These are phyloP conservation scores for Solanum boliviense DNA, from an alignment of 257 asterid genomes.

Conservation along the genomic window DNA sequence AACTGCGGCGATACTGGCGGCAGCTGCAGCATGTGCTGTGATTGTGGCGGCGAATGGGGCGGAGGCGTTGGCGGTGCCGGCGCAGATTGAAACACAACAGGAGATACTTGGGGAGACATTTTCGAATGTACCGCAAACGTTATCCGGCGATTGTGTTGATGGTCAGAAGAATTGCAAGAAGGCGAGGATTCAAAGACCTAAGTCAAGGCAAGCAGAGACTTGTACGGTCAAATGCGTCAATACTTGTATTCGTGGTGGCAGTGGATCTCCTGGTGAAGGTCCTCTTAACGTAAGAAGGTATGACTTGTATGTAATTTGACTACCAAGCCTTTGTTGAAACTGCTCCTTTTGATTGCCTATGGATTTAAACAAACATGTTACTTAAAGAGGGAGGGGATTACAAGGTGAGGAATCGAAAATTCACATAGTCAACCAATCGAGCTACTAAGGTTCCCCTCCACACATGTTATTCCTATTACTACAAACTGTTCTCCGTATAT, in stretches of 20 bases:
- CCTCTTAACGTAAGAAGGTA: conserved; percentile 74
- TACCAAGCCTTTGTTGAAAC: neutral
- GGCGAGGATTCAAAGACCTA: conserved; percentile 65
- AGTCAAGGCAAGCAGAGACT: conserved; percentile 68
- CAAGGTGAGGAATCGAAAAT: neutral
- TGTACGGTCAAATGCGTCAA: conserved; percentile 66
- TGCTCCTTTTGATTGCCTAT: neutral
- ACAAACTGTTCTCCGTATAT: neutral
- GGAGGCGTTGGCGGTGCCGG: conserved; percentile 15
- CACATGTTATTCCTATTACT: too few species aligned
- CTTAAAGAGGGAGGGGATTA: neutral
- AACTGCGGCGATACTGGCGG: neutral
- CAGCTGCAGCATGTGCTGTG: neutral
- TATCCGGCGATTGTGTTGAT: conserved; percentile 50
- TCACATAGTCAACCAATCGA: neutral
- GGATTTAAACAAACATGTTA: neutral
- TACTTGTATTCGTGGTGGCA: conserved; percentile 79
- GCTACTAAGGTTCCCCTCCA: neutral
- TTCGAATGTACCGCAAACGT: conserved; percentile 61
- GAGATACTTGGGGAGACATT: conserved; percentile 47
- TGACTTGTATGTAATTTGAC: neutral
- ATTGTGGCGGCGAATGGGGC: conserved; percentile 9
- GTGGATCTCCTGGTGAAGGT: conserved; percentile 94
- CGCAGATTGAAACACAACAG: conserved; percentile 14
- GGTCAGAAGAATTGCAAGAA: conserved; percentile 47